Base-by-base conservation (phyloP, 202 grass and related monocot genomes). In the Eragrostis tef region DNA sequence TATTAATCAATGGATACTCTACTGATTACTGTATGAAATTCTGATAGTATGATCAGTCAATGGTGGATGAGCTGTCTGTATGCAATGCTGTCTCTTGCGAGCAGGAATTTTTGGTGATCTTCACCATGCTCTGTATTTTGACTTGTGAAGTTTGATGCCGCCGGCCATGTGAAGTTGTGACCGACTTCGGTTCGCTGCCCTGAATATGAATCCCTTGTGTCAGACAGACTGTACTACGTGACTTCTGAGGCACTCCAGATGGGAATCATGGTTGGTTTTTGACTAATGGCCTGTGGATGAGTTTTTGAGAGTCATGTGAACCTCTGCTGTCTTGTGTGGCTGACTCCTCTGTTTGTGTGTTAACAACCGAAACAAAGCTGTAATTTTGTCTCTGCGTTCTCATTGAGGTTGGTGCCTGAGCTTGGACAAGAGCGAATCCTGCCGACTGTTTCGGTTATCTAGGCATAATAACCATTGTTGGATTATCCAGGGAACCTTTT, bases 51-150 rank as follows among this genome's bases (percentile, higher is more conserved):
- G 44, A 48, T 2, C 44, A 50, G 75, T 78, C 45, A 65, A 65
- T 65, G 60, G 60, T 64, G 58, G n/a, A 64, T 41, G 62, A 39
- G 61, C 61, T 36, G 61, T 64, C 34, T 52, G 49, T 17, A 17
- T 52, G 49, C 15, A 16, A 0, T 36, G 13, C 4, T 41, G 62
- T 65, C 62, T n/a, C 14, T 8, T 7, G 14, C 2, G 61, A 15
- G 3, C 13, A 16, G 60, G 26, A 63, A 63, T 2, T 7, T 31
- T 7, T 63, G 6, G 60, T 63, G 60, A 56, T 21, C 52, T 56
- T 56, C 52, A 21, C 52, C 52, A 21, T 21, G 7, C 7, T 21
- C n/a, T 20, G 19, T 39, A n/a, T n/a, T 54, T 54, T 56, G 52
- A 56, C 19, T 56, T 24, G 20, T 59, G n/a, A n/a, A 19, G 19